Base-by-base conservation (phyloP, 2,329 filamentous ascomycete genomes). In the Lecanicillium sp. region DNA sequence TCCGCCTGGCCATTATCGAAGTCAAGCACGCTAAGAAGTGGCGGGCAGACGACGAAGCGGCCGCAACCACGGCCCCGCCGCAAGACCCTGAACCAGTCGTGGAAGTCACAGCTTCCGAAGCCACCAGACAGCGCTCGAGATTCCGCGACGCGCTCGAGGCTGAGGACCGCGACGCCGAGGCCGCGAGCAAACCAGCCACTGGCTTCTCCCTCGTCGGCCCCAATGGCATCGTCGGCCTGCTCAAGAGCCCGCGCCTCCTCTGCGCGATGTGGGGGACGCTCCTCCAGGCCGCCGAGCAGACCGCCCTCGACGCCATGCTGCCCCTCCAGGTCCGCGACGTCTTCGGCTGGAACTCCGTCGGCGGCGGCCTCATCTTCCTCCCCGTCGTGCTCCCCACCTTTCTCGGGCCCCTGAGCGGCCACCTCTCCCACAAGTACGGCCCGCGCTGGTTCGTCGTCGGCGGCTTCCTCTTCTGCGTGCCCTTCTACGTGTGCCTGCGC, bases 311-410 rank as follows among this genome's bases (percentile, higher is more conserved):
- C 37, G 62, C 62, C 44, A 65, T 62, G 2, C 52, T 67, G 17
- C 64, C 64, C 5, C 55, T 66, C 4, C 50, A 64, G 21, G 61
- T 62, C 9, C 50, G 56, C 5, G 53, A 54, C 5, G 43, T 51
- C 1, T 67, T 67, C 41, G 54, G 54, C 7, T 67, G 64, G 64
- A 49, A 63, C 50, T 62, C 64, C 5, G 57, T 59, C 17, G 64
- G 64, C 8, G 59, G 60, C 3, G 64, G 64, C 1, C 54, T 67
- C 15, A 56, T 66, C n/a, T 66, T 65, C 44, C 54, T 67, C 3
- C 63, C 64, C 11, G 36, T 65, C 4, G 55, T 65, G 12, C 26
- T 64, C 3, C 64, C 64, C 3, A 56, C 58, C 7, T 60, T 63
- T 37, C 51, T 65, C 3, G 55, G 62, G 3, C 65, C 64, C 3